Evolutionary conservation across 805 yeast genomes (phyloP).

Genomic region (Kluyveromyces lactis): DNA sequence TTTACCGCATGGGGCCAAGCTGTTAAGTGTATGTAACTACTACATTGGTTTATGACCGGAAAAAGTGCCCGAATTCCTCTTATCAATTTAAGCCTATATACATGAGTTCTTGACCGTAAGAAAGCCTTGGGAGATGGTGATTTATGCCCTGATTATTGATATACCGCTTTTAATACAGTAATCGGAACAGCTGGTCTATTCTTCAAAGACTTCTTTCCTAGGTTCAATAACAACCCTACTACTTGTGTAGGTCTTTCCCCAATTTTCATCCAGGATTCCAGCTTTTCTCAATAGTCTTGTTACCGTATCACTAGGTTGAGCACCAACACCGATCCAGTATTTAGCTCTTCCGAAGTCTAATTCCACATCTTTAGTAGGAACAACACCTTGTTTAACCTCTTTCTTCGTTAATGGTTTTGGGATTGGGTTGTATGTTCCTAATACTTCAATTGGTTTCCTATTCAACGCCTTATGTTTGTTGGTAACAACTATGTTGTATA

Average conservation of each 20-base stretch:
- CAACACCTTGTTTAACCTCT: constrained; percentile 46
- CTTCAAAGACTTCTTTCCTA: constrained; percentile 18
- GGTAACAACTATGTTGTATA: constrained; percentile 88
- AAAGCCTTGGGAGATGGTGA: too few relatives aligned
- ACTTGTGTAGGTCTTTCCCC: constrained; percentile 16
- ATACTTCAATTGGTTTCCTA: constrained; percentile 83
- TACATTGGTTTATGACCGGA: too few relatives aligned
- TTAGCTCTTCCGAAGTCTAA: constrained; percentile 84
- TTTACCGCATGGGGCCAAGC: too few relatives aligned
- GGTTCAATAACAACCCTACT: constrained; percentile 18
- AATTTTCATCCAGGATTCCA: constrained; percentile 38
- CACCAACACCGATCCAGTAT: constrained; percentile 97
- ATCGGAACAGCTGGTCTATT: too few relatives aligned
- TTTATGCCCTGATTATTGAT: too few relatives aligned
- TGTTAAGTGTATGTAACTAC: too few relatives aligned
- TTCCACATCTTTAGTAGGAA: constrained; percentile 68
- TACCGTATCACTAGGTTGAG: constrained; percentile 84
- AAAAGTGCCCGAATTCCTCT: too few relatives aligned
- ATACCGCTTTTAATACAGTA: too few relatives aligned
- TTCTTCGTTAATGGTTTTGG: constrained; percentile 55
- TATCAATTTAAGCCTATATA: too few relatives aligned
- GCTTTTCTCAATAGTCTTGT: constrained; percentile 68
- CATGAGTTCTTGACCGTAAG: too few relatives aligned
- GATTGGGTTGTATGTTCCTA: constrained; percentile 87
- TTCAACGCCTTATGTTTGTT: constrained; percentile 71